Base-by-base conservation (phyloP, 176 grass and related monocot species). In the Neostapfia colusana region DNA sequence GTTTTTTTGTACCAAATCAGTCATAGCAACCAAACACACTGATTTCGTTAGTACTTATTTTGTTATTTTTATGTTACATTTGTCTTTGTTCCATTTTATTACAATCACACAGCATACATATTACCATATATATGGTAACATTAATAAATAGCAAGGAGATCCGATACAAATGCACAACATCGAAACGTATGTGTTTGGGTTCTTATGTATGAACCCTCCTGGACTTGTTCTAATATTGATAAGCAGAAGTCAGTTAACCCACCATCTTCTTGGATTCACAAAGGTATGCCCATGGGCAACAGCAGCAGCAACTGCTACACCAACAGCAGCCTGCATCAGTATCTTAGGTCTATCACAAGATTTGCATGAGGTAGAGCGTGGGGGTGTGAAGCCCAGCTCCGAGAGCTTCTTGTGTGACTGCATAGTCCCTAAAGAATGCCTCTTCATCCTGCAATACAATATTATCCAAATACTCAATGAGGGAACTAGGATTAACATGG, bases 341-440 rank as follows among this genome's bases (percentile, higher is more conserved):
- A 74, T 56, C 40, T 74, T 88, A 0, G 40, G 26, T 28, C 43
- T 62, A 13, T 31, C 50, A 10, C 66, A 45, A 5, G 66, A 65
- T 28, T 57, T 83, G 45, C 45, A 40, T 0, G 68, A 49, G 0
- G 34, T 1, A 56, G 71, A 75, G 2, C 68, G 74, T 68, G 79
- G 72, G 18, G 90, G 86, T 5, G 74, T 86, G 74, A 93, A 93
- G 4, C 86, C 86, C 7, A 93, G 80, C 79, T 89, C 86, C 0
- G 86, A 93, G 16, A 93, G 86, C 54, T 89, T 87, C 77, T 89
- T 89, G 81, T 93, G 86, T 6, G 84, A 84, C 67, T 0, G 86
- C 86, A 0, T 93, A 93, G 12, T 93, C 86, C 62, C 53, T 84
- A 41, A 93, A 93, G 58, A 89, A 93, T 0, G 80, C 81, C 4